Conservation (phyloP, 2,329 filamentous ascomycete species). For the Elsinoe necatrix region DNA sequence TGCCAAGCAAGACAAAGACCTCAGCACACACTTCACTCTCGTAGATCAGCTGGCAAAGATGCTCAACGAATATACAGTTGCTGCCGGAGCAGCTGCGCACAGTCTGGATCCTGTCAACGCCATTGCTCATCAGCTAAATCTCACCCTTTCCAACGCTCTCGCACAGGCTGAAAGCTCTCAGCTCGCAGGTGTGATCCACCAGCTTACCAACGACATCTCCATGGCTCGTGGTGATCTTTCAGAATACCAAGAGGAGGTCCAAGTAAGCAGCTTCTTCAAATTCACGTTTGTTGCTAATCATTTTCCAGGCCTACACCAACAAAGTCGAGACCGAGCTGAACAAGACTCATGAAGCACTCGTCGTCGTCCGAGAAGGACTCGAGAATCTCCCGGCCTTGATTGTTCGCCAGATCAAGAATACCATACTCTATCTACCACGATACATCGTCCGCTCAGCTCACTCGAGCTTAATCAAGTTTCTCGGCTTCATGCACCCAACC, state of each 20-base stretch:
- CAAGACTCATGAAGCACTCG: background rate
- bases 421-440: background rate
- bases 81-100: background rate
- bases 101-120: background rate
- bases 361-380: background rate
- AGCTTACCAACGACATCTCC: background rate
- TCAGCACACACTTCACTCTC: background rate
- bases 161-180: background rate
- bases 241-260: background rate
- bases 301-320: background rate
- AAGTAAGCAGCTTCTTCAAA: background rate
- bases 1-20: conserved; percentile 2
- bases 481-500: background rate
- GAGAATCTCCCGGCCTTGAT: background rate
- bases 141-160: background rate
- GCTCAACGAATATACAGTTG: background rate
- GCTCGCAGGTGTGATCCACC: background rate
- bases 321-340: background rate
- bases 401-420: background rate
- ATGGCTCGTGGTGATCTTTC: background rate
- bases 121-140: background rate
- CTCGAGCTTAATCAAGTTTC: background rate
- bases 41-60: background rate
- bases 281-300: background rate
- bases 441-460: background rate